These are phyloP conservation scores for Flagelloscypha sp. DNA, from an alignment of 768 basidiomycete genomes.

Conservation along the genomic window DNA sequence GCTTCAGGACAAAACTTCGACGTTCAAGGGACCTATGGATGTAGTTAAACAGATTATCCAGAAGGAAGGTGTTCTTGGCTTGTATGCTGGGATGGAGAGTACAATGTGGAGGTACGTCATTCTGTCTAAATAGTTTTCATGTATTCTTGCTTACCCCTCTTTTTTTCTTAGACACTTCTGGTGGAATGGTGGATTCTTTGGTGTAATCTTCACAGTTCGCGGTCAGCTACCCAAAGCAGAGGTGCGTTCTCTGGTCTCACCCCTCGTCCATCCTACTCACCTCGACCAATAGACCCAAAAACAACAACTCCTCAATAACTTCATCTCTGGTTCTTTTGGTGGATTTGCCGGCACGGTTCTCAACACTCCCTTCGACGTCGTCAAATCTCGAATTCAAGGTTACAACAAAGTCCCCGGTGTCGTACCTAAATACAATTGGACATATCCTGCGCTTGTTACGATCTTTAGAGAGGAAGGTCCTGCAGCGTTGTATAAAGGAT, in stretches of 20 bases:
- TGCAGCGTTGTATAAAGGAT: slow-evolving; percentile 87
- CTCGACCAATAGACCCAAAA: slow-evolving; percentile 42
- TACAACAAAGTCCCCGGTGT: slow-evolving; percentile 55
- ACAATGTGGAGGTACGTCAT: slow-evolving; percentile 85
- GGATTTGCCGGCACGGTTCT: slow-evolving; percentile 83
- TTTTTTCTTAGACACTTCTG: slow-evolving; percentile 52
- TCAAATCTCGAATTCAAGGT: slow-evolving; percentile 93
- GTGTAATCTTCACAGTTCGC: slow-evolving; percentile 81
- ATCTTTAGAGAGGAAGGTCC: slow-evolving; percentile 85
- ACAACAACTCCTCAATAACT: slow-evolving; percentile 79
- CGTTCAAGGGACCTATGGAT: slow-evolving; percentile 86
- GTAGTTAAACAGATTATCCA: slow-evolving; percentile 74
- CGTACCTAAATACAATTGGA: slow-evolving; percentile 89
- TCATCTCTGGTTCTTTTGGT: slow-evolving; percentile 83
- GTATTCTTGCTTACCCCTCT: slow-evolving; percentile 2
- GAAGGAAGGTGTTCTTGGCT: slow-evolving; percentile 73
- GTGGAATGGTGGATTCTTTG: slow-evolving; percentile 98
- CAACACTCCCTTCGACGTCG: slow-evolving; percentile 93
- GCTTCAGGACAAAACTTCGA: slow-evolving; percentile 88
- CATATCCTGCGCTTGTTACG: slow-evolving; percentile 78
- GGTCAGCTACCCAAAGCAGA: slow-evolving; percentile 75
- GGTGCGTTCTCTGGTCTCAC: slow-evolving; percentile 35
- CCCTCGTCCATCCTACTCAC: neutral
- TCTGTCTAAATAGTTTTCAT: neutral
- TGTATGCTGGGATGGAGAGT: slow-evolving; percentile 94